Evolutionary conservation across 2,329 filamentous ascomycete genomes (phyloP).

Genomic region (Penicillium vulpinum): DNA sequence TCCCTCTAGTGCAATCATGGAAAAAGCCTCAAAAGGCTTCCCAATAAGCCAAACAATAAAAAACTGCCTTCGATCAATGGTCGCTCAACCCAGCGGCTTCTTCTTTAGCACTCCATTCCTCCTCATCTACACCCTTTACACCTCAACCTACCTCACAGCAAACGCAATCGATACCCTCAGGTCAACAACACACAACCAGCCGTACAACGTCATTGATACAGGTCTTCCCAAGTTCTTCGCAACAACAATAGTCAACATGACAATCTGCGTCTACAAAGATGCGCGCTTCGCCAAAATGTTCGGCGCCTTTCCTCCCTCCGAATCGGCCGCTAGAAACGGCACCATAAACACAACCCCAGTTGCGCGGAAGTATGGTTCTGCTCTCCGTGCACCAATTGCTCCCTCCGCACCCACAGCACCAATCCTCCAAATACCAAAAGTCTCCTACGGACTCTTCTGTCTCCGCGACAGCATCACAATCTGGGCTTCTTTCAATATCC

Average conservation of each 20-base stretch:
- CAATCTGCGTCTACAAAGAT: conserved; percentile 86
- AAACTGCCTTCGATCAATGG: conserved; percentile 42
- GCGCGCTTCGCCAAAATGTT: conserved; percentile 81
- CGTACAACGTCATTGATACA: conserved; percentile 64
- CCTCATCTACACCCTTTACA: conserved; percentile 66
- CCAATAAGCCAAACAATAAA: conserved; percentile 45
- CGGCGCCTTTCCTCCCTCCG: conserved; percentile 58
- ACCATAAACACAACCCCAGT: conserved; percentile 4
- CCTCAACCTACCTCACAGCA: conserved; percentile 83
- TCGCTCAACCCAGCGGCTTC: conserved; percentile 44
- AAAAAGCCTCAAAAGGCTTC: conserved; percentile 49
- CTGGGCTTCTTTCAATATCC: conserved; percentile 89
- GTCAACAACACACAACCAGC: conserved; percentile 61
- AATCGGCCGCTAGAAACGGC: conserved; percentile 16
- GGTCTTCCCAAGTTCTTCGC: conserved; percentile 79
- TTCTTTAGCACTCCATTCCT: conserved; percentile 51
- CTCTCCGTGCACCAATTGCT: conserved; percentile 11
- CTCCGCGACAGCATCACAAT: conserved; percentile 83
- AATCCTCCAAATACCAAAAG: conserved; percentile 59
- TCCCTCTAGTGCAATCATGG: conserved; percentile 48
- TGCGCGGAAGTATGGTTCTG: conserved; percentile 3
- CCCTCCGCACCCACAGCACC: not conserved
- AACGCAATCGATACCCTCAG: conserved; percentile 82
- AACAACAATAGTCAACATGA: conserved; percentile 79
- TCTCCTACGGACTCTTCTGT: conserved; percentile 77